Evolutionary conservation across 108 stramenopile genomes (phyloP), one percentile per base, ranked within the genome.

Genomic region (Cyclostephanos invisitatus): DNA sequence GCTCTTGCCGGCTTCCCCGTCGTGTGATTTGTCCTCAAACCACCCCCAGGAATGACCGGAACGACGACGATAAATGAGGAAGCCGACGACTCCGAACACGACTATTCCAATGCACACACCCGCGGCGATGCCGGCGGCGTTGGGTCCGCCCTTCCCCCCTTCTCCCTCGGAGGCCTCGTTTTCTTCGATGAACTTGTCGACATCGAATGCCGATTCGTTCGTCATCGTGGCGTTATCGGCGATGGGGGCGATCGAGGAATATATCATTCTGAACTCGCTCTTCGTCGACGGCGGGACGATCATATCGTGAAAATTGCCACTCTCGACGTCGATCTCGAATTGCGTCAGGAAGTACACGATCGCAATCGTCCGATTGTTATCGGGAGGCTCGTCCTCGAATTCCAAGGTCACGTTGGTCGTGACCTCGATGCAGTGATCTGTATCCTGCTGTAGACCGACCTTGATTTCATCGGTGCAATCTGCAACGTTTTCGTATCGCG

Each of bases 351-450:
- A 29, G 36, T 42, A 47, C n/a, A 5, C 9, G 0, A 48, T 28
- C 1, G 65, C 42, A 21, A 38, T 58, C 10, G 58, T 56, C 9
- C 37, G 38, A 15, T 46, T 15, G 20, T 37, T 44, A 2, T 40
- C 60, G 29, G 2, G 38, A 0, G 42, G 46, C 47, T 74, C 65
- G 46, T 46, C 28, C 1, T 50, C n/a, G 22, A 67, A 42, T 28
- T 74, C 15, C n/a, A 64, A 25, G 0, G 65, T 50, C 12, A 64
- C 57, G 21, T 48, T 38, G 53, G 64, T 64, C 7, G 57, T 25
- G 46, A 74, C 64, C 49, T 55, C 32, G 29, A 74, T 54, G 64
- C 73, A 74, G 47, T 74, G 73, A 60, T 74, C 58, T 18, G 42
- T 35, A 14, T 57, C n/a, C 56, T 15, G 29, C 32, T 57, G 56